Evolutionary conservation across 164 flowering plant genomes (phyloP), one percentile per base, ranked within the genome.

Genomic region (Echeveria elegans): DNA sequence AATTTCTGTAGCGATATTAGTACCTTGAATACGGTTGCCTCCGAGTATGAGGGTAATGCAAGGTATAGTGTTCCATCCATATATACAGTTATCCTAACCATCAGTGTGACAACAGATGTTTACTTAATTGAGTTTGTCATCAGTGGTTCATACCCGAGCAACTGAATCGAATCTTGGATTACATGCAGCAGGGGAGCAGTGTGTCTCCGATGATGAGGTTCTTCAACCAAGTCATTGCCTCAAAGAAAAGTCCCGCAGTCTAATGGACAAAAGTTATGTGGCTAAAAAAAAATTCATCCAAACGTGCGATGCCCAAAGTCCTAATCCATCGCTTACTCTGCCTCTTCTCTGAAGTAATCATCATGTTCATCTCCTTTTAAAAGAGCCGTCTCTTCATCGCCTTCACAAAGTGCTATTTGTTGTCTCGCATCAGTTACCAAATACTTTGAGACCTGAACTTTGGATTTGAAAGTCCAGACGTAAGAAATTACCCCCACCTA

Each of bases 11-110:
- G 21, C 7, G 36, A 23, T 61, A 16, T 24, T n/a, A 50, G 48
- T 79, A 91, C 98, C 99, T 83, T 84, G 85, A 38, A 77, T 79
- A 21, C 91, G 92, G 76, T 94, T 94, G 72, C 93, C 99, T 53
- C 99, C 97, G 4, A 91, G 82, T 47, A 94, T 91, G 32, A 94
- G 93, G 26, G 89, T 91, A 73, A 87, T 87, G 70, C 96, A 85
- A 32, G 99, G 97, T 67, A n/a, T n/a, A 89, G 86, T 23, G 97
- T 85, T 68, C 87, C 97, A 62, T 84, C 85, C 75, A 97, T 94
- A 68, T 75, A 82, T 9, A 30, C 14, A 26, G 14, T 58, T 21
- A 60, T 8, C 12, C 11, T 21, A 29, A 16, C 19, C 15, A 31
- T 36, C 64, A 32, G 56, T 53, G 60, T 26, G 8, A 47, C 52